A percentile compares a stretch with the other conserved stretches of the same genome.
phyloP scores from a whole-genome alignment of 192 early-diverging fungal species.

The Paraglomus occultum region DNA sequence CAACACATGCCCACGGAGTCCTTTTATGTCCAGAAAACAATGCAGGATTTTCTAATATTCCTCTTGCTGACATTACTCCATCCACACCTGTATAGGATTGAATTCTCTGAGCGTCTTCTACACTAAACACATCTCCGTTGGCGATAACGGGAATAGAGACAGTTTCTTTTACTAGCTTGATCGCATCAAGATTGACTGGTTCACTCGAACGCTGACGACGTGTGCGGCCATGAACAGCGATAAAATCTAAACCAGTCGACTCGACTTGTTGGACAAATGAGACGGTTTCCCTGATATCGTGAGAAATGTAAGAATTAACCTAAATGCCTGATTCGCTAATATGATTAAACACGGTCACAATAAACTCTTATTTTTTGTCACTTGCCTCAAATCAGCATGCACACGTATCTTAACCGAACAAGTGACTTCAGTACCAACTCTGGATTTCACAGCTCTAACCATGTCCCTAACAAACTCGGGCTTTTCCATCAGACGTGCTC shows the following conservation, averaged over 20 bases:
- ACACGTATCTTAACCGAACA: constrained; percentile 88
- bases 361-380: background rate
- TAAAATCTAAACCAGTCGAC: constrained; percentile 83
- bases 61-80: constrained; percentile 92
- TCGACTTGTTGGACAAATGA: constrained; percentile 85
- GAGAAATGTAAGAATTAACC: constrained; percentile 12
- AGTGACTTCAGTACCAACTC: constrained; percentile 53
- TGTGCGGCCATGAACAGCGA: constrained; percentile 90
- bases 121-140: constrained; percentile 82
- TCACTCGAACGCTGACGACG: constrained; percentile 77
- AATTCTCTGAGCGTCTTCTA: constrained; percentile 71
- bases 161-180: constrained; percentile 79
- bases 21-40: constrained; percentile 79
- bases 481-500: constrained; percentile 79
- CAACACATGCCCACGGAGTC: constrained; percentile 81
- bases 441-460: constrained; percentile 69
- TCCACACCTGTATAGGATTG: constrained; percentile 76
- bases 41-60: constrained; percentile 90
- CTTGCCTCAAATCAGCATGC: constrained; percentile 63
- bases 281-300: constrained; percentile 60
- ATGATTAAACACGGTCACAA: background rate
- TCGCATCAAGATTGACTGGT: constrained; percentile 76
- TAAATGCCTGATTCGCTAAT: too few relatives aligned
- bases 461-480: constrained; percentile 93
- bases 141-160: constrained; percentile 80